These are phyloP conservation scores for Aspergillus melleus DNA, from an alignment of 2,329 filamentous ascomycete genomes.

Conservation along the genomic window DNA sequence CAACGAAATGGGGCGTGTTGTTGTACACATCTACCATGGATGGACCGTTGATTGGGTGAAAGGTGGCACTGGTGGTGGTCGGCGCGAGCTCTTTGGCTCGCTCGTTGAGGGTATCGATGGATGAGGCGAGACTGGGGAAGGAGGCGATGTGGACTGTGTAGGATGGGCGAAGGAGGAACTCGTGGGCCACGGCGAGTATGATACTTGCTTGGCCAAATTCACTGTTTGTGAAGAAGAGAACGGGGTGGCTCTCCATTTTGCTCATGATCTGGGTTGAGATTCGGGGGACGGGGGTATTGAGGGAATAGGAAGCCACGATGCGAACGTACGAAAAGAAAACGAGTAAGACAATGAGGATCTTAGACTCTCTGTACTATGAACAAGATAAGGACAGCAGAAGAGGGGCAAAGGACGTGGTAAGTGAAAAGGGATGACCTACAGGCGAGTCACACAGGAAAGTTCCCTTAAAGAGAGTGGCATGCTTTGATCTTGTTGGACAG, in stretches of 20 bases:
- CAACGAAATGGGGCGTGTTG: background rate
- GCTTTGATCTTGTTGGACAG: background rate
- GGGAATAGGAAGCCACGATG: background rate
- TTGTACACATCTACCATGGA: constrained; percentile 19
- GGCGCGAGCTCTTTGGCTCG: constrained; percentile 8
- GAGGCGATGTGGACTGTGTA: constrained; percentile 46
- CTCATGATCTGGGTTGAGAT: background rate
- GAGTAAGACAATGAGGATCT: background rate
- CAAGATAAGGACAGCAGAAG: background rate
- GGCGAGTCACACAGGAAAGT: background rate
- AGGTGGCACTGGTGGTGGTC: constrained; percentile 13
- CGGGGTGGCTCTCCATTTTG: constrained; percentile 12
- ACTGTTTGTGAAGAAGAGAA: constrained; percentile 45
- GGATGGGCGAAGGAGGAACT: constrained; percentile 32
- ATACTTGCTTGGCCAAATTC: constrained; percentile 47
- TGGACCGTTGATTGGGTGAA: constrained; percentile 27
- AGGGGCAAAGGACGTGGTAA: background rate
- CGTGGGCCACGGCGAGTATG: constrained; percentile 40
- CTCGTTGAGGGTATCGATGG: constrained; percentile 23
- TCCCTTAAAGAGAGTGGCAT: background rate
- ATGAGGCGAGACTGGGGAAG: constrained; percentile 31
- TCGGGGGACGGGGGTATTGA: background rate
- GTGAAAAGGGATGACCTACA: background rate
- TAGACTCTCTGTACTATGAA: background rate
- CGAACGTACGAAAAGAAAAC: background rate